Base-by-base conservation (phyloP, 495 filamentous ascomycete genomes). In the Lentithecium fluviatile region DNA sequence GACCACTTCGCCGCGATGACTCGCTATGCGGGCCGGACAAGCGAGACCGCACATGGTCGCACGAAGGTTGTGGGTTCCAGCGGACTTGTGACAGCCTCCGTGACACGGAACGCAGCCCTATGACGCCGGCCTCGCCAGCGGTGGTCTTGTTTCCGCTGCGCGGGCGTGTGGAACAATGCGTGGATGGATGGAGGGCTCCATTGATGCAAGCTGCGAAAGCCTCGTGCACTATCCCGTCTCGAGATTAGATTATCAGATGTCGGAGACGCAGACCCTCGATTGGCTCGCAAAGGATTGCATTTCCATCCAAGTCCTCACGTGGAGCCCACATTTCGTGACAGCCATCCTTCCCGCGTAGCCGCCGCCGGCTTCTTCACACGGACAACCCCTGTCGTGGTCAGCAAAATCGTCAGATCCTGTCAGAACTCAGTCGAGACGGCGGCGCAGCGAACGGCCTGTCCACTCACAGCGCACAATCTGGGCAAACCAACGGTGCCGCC, bases 101-200 rank as follows among this genome's bases (percentile, higher is more conserved):
- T 62, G 34, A 51, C 52, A 62, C 60, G 46, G 52, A 45, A 63
- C 60, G 60, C 60, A 63, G 60, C 60, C 60, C 60, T 63, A 63
- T 52, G 52, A 46, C 13, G 7, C 36, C n/a, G 29, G 29, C 10
- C 29, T 32, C 29, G 10, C 29, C 29, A 32, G 29, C 29, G 29
- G 29, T 10, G 4, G 29, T 32, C 10, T 10, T 32, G 29, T 32
- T 32, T 10, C 10, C 29, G 10, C 10, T 10, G 29, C 10, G 29
- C 29, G 10, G 29, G 29, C 29, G 3, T 32, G 29, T 32, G 29
- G 29, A 3, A 32, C 10, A 10, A 3, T 10, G 3, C 10, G 29
- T 32, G 29, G 29, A 10, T 32, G 29, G 29, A 32, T 32, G 4
- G 10, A 32, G 29, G n/a, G n/a, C n/a, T n/a, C n/a, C n/a, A n/a